Conservation (phyloP, 768 basidiomycete species). For the Amanita fuliginea region DNA sequence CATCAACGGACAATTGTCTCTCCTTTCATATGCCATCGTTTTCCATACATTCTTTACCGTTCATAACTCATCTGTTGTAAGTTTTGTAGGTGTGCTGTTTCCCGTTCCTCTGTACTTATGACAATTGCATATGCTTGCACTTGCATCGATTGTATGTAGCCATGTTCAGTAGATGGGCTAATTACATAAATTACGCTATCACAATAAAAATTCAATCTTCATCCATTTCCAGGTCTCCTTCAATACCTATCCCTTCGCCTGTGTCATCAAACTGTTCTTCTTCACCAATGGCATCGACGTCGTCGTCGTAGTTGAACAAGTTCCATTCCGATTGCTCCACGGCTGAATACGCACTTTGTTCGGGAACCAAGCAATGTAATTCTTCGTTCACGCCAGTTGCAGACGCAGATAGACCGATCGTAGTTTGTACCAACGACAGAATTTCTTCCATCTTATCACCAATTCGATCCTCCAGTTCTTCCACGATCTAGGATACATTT, state of each 20-base stretch:
- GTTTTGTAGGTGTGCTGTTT: neutral
- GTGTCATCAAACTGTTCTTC: slow-evolving; percentile 54
- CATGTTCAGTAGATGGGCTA: neutral
- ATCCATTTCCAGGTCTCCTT: slow-evolving; percentile 64
- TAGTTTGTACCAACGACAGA: slow-evolving; percentile 38
- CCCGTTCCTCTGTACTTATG: neutral
- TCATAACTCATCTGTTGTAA: slow-evolving; percentile 5
- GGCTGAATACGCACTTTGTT: slow-evolving; percentile 16
- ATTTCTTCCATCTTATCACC: slow-evolving; percentile 62
- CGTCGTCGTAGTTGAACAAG: slow-evolving; percentile 20
- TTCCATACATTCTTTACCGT: slow-evolving; percentile 2
- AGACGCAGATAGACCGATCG: slow-evolving; percentile 1
- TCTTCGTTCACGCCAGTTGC: slow-evolving; percentile 7
- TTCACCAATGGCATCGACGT: slow-evolving; percentile 31
- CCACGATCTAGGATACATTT: slow-evolving; percentile 56
- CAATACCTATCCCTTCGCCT: slow-evolving; percentile 55
- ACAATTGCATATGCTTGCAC: neutral
- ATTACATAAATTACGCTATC: slow-evolving; percentile 1
- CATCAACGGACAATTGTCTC: neutral
- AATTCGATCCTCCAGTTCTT: slow-evolving; percentile 81
- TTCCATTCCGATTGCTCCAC: slow-evolving; percentile 12
- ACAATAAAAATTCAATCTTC: slow-evolving; percentile 27
- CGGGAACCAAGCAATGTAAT: neutral
- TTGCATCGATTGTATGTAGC: neutral
- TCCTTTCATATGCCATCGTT: slow-evolving; percentile 5